A percentile compares a stretch with the other conserved stretches of the same genome.
Evolutionary conservation across 352 stramenopile species (phyloP).

Genomic region (Pythium rishiriense): DNA sequence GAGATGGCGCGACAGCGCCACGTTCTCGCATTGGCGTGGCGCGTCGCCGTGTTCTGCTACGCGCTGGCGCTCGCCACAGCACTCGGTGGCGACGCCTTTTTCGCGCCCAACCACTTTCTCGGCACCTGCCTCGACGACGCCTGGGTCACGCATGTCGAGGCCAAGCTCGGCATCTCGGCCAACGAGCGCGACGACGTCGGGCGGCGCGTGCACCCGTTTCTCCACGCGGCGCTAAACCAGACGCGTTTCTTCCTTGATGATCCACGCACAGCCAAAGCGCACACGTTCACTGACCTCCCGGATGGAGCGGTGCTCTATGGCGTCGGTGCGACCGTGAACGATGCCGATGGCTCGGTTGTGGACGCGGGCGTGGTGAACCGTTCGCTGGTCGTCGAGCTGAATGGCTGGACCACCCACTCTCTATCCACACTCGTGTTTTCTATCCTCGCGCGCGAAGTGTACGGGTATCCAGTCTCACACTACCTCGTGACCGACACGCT

Average conservation of each 20-base stretch:
- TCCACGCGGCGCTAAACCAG: slow-evolving; percentile 36
- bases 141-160: slow-evolving; percentile 42
- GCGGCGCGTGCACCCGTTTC: slow-evolving; percentile 39
- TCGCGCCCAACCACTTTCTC: slow-evolving; percentile 33
- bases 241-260: slow-evolving; percentile 37
- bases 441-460: slow-evolving; percentile 52
- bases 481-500: slow-evolving; percentile 22
- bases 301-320: slow-evolving; percentile 27
- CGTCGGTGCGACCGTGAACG: slow-evolving; percentile 18
- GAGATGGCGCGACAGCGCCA: not conserved
- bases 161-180: slow-evolving; percentile 23
- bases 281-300: slow-evolving; percentile 8
- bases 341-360: slow-evolving; percentile 14
- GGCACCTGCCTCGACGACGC: slow-evolving; percentile 43
- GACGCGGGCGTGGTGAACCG: slow-evolving; percentile 25
- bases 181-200: slow-evolving; percentile 30
- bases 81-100: not conserved
- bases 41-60: not conserved
- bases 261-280: slow-evolving; percentile 20
- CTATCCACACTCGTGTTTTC: slow-evolving; percentile 39
- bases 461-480: slow-evolving; percentile 33
- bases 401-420: slow-evolving; percentile 48
- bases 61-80: not conserved
- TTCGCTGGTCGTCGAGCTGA: slow-evolving; percentile 35
- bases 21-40: not conserved